Evolutionary conservation across 345 rosid genomes (phyloP).

Genomic region (Arabis alpina): DNA sequence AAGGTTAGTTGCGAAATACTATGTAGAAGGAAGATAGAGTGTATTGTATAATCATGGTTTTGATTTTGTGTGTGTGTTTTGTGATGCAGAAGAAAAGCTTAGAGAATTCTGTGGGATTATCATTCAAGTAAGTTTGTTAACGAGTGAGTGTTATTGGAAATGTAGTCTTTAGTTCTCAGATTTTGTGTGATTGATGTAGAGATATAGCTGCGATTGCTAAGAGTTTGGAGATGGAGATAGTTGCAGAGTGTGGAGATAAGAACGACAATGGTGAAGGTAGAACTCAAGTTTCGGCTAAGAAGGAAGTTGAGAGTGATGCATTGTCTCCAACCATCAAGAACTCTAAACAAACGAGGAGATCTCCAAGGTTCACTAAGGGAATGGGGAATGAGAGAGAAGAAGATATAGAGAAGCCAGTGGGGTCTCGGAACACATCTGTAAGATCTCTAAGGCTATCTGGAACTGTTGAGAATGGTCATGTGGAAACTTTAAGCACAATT

Average conservation of each 20-base stretch:
- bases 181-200: slow-evolving; percentile 27
- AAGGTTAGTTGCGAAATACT: slow-evolving; percentile 18
- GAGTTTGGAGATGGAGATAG: slow-evolving; percentile 35
- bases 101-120: slow-evolving; percentile 21
- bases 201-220: slow-evolving; percentile 32
- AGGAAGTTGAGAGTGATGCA: slow-evolving; percentile 34
- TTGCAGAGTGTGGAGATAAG: slow-evolving; percentile 30
- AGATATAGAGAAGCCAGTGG: slow-evolving; percentile 16
- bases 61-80: neutral
- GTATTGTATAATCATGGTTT: slow-evolving; percentile 1
- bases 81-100: slow-evolving; percentile 43
- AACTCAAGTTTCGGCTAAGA: slow-evolving; percentile 25
- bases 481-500: slow-evolving; percentile 4
- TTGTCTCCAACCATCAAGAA: slow-evolving; percentile 14
- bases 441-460: too few species aligned
- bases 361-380: slow-evolving; percentile 44
- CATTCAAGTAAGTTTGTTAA: slow-evolving; percentile 53
- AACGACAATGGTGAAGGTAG: slow-evolving; percentile 4
- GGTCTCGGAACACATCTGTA: slow-evolving; percentile 28
- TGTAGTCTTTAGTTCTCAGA: too few species aligned
- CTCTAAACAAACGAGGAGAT: slow-evolving; percentile 40
- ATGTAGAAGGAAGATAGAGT: slow-evolving; percentile 7
- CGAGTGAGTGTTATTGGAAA: too few species aligned
- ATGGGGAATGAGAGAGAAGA: slow-evolving; percentile 30
- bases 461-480: slow-evolving; percentile 28